phyloP scores from a whole-genome alignment of 163 green algal species.

The Scenedesmus sp. region DNA sequence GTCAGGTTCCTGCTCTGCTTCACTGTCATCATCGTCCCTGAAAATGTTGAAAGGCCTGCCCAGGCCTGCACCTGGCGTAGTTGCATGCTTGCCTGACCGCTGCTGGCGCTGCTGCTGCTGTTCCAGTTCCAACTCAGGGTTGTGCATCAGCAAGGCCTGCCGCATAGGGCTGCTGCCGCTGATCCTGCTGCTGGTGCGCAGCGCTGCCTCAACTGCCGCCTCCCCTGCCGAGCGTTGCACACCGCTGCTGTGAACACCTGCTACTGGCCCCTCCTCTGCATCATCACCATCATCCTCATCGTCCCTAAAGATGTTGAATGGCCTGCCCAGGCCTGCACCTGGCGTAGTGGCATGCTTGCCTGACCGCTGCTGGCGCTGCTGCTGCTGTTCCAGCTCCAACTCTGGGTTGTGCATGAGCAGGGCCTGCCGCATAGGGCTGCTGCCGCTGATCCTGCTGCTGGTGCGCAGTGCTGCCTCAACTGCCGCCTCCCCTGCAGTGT shows the following conservation, averaged over 20 bases:
- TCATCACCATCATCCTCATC: not conserved
- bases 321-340: not conserved
- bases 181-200: not conserved
- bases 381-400: constrained; percentile 20
- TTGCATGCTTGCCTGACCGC: not conserved
- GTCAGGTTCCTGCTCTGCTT: not conserved
- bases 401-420: constrained; percentile 12
- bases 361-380: not conserved
- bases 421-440: not conserved
- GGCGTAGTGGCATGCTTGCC: not conserved
- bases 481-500: not conserved
- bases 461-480: not conserved
- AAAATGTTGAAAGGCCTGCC: constrained; percentile 14
- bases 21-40: not conserved
- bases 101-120: not conserved
- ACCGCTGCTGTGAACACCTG: not conserved
- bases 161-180: not conserved
- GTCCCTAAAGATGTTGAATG: constrained; percentile 17
- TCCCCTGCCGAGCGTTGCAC: not conserved
- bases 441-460: not conserved
- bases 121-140: constrained; percentile 13
- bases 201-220: not conserved
- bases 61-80: not conserved
- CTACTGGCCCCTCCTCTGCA: not conserved
- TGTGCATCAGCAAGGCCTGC: not conserved